Conservation (phyloP, 148 eudicot genomes). For the Persicaria tinctoria region DNA sequence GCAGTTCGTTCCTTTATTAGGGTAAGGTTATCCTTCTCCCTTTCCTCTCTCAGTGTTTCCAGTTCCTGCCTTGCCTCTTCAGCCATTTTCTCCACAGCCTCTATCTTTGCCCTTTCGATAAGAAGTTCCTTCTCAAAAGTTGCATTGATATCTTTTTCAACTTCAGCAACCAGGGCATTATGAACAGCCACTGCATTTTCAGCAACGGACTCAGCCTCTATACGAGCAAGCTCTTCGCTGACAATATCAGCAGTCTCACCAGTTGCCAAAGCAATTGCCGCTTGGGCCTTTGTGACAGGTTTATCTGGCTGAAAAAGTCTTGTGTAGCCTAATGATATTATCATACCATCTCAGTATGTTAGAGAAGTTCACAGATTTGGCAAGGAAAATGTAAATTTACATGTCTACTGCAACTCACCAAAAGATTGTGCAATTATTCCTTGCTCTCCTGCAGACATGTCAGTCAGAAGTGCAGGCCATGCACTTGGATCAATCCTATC, state of each 20-base stretch:
- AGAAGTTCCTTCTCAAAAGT: conserved; percentile 73
- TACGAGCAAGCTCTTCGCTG: conserved; percentile 91
- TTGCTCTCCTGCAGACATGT: conserved; percentile 79
- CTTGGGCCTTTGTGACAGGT: conserved; percentile 94
- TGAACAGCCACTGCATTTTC: conserved; percentile 95
- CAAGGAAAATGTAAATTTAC: conserved; percentile 8
- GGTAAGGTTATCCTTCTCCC: conserved; percentile 56
- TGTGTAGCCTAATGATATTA: conserved; percentile 60
- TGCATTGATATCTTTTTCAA: conserved; percentile 80
- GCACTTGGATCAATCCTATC: conserved; percentile 90
- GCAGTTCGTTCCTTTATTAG: conserved; percentile 83
- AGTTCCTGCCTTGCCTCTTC: conserved; percentile 72
- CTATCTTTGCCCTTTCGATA: conserved; percentile 66
- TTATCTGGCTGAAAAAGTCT: conserved; percentile 92
- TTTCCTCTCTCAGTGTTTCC: conserved; percentile 56
- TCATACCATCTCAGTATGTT: conserved; percentile 8
- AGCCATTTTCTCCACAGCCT: conserved; percentile 74
- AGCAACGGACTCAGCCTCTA: conserved; percentile 93
- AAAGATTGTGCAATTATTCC: conserved; percentile 86
- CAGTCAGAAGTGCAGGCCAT: conserved; percentile 88
- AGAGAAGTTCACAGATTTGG: not conserved
- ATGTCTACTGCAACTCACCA: conserved; percentile 42
- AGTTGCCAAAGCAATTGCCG: conserved; percentile 89
- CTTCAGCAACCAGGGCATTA: conserved; percentile 84
- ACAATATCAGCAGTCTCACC: conserved; percentile 92